phyloP scores from a whole-genome alignment of 495 filamentous ascomycete genomes.

The Letharia columbiana region DNA sequence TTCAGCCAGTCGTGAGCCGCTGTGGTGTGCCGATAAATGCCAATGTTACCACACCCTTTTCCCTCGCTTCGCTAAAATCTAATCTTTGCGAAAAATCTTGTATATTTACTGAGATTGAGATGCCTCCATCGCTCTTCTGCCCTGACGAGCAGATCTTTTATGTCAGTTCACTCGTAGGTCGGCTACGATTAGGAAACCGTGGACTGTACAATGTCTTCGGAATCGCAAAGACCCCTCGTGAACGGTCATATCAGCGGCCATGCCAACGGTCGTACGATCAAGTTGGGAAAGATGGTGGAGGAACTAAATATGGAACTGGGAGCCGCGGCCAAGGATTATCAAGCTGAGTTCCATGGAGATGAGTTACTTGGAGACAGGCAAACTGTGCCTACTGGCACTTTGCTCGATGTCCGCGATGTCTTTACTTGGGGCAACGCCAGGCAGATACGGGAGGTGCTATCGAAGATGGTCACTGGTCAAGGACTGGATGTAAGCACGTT shows the following conservation, averaged over 20 bases:
- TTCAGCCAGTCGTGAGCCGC: no score
- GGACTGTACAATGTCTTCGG: not conserved
- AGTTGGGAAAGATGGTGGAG: not conserved
- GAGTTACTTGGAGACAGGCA: conserved; percentile 13
- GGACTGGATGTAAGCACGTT: conserved; percentile 8
- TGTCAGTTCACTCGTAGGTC: not conserved
- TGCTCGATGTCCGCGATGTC: conserved; percentile 6
- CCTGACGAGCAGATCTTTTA: not conserved
- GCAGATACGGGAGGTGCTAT: conserved; percentile 8
- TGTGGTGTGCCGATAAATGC: not conserved
- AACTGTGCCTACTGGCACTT: not conserved
- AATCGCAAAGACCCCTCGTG: conserved; percentile 2
- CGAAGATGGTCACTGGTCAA: not conserved
- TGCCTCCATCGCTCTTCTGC: not conserved
- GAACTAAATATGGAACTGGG: conserved; percentile 5
- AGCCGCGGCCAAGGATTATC: not conserved
- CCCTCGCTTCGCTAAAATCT: not conserved
- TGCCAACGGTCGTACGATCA: not conserved
- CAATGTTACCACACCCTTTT: not conserved
- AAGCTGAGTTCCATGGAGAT: conserved; percentile 17
- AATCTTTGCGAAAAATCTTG: no score
- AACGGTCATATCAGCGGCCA: conserved; percentile 1
- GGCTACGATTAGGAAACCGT: no score
- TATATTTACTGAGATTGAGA: no score
- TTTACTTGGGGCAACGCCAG: conserved; percentile 2